Evolutionary conservation across 148 eudicot species (phyloP).

Genomic region (Selenicereus undatus): DNA sequence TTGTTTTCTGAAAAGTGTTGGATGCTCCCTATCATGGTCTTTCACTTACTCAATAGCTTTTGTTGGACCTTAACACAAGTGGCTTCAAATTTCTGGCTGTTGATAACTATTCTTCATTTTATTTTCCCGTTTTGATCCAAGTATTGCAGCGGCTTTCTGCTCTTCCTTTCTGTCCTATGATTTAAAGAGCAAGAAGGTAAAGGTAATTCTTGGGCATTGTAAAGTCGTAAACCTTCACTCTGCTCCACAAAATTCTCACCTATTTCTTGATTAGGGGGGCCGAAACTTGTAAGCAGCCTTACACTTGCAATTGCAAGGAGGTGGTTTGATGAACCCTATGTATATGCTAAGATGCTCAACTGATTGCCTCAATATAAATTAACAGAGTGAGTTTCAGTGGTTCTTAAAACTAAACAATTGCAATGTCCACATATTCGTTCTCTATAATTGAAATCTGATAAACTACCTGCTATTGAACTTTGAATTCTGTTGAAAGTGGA

Average conservation of each 20-base stretch:
- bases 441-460: neutral
- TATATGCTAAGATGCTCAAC: neutral
- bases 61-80: neutral
- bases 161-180: neutral
- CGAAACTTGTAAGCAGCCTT: neutral
- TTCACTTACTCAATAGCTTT: neutral
- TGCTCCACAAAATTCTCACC: neutral
- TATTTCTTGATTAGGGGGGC: neutral
- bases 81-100: neutral
- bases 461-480: neutral
- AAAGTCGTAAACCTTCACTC: neutral
- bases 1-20: neutral
- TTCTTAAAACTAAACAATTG: neutral
- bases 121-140: neutral
- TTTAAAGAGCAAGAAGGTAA: no score
- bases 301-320: neutral
- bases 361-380: neutral
- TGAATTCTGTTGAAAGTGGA: neutral
- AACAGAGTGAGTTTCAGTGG: neutral
- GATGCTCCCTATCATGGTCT: neutral
- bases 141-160: neutral
- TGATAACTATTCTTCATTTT: neutral
- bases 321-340: neutral
- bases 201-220: no score
- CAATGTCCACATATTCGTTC: neutral